Evolutionary conservation across 768 basidiomycete genomes (phyloP).

Genomic region (Flagelloscypha sp.): DNA sequence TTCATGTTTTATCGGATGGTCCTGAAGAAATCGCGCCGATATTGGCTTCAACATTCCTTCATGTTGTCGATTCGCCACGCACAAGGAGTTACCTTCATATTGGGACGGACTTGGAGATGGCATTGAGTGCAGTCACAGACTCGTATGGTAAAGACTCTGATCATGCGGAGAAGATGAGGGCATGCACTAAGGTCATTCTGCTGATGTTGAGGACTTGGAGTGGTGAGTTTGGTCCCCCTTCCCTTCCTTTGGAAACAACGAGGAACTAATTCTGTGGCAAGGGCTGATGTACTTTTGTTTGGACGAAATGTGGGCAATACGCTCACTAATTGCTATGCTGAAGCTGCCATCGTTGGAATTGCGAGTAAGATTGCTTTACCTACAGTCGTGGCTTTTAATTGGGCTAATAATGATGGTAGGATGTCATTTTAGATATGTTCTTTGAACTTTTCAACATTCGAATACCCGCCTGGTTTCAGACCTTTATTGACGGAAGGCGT

Average conservation of each 20-base stretch:
- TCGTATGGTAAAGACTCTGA: constrained; percentile 79
- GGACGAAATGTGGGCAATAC: constrained; percentile 79
- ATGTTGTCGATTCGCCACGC: constrained; percentile 78
- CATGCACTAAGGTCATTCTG: constrained; percentile 69
- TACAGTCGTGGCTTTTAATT: background rate
- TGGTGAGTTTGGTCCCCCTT: constrained; percentile 42
- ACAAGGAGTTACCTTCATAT: constrained; percentile 71
- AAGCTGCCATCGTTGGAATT: constrained; percentile 83
- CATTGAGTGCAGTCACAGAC: constrained; percentile 84
- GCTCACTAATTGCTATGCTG: constrained; percentile 76
- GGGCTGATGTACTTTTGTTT: constrained; percentile 93
- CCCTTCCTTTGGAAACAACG: background rate
- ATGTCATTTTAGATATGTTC: constrained; percentile 89
- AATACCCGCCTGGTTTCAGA: constrained; percentile 86
- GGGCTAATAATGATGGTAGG: constrained; percentile 38
- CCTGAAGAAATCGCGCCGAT: constrained; percentile 74
- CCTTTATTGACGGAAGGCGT: constrained; percentile 82
- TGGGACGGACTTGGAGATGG: constrained; percentile 89
- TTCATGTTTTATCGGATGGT: constrained; percentile 86
- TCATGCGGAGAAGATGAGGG: constrained; percentile 72
- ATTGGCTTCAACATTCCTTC: constrained; percentile 71
- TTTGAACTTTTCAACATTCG: constrained; percentile 91
- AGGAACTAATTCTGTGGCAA: constrained; percentile 16
- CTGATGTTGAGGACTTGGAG: constrained; percentile 89
- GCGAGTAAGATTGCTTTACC: constrained; percentile 44